These are phyloP conservation scores for Flaveria linearis DNA, from an alignment of 129 eudicot species.

Conservation along the genomic window DNA sequence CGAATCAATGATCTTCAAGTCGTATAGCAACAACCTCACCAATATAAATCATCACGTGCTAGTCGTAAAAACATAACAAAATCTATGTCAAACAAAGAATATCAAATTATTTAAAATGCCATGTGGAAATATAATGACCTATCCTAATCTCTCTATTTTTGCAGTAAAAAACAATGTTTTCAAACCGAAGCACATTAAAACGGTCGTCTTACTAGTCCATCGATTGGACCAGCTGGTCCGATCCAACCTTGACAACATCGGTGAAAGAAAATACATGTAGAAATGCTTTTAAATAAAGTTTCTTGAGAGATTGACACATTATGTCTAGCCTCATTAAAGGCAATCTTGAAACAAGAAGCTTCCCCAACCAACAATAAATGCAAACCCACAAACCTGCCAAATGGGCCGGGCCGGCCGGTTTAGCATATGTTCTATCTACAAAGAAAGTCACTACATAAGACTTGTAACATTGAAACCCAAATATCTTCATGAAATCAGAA, in stretches of 20 bases:
- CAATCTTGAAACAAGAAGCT: slow-evolving; percentile 63
- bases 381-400: slow-evolving; percentile 61
- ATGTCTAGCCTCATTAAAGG: slow-evolving; percentile 17
- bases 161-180: neutral
- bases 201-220: no score
- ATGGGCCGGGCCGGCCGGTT: slow-evolving; percentile 48
- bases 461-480: slow-evolving; percentile 40
- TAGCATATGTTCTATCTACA: slow-evolving; percentile 80
- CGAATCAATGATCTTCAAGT: no score
- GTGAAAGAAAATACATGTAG: no score
- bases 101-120: neutral
- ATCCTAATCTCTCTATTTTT: neutral
- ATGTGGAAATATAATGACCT: neutral
- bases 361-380: slow-evolving; percentile 85
- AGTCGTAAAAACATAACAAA: slow-evolving; percentile 11
- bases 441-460: slow-evolving; percentile 66
- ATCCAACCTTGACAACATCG: no score
- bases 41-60: no score
- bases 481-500: no score
- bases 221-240: no score
- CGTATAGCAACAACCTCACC: no score
- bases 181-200: no score
- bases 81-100: neutral
- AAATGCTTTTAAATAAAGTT: neutral
- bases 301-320: neutral